Base-by-base conservation (phyloP, 2,329 filamentous ascomycete genomes). In the Chaetomium sp. region DNA sequence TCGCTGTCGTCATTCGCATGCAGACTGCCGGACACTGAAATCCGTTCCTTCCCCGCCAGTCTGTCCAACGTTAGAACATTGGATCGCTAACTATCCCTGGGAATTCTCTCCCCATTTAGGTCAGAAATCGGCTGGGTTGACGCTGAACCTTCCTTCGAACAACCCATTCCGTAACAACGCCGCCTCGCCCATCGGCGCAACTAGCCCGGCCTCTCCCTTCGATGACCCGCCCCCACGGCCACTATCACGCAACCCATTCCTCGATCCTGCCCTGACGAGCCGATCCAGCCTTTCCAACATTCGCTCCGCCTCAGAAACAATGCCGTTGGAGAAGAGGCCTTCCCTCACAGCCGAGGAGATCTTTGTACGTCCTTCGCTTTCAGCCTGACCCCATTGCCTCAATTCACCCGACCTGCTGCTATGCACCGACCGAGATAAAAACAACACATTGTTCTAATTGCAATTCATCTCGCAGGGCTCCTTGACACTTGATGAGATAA, bases 81-180 rank as follows among this genome's bases (percentile, higher is more conserved):
- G 49, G 54, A 55, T 59, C 53, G 55, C 63, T 64, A 51, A 63
- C 62, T 52, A 27, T 27, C 19, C 56, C 8, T 11, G n/a, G 32
- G 38, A 37, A 14, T 58, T 53, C 49, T 11, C 53, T 61, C 52
- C 55, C 48, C 59, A 64, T 66, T 69, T 69, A 74, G 73, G 71
- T 65, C 71, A 71, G 64, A 77, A 73, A 62, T 79, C 80, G 64
- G 70, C 79, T 61, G 78, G 77, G 63, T 75, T 86, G 68, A 75
- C 80, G 53, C 74, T 87, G 69, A 86, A 84, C 71, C 80, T 91
- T 67, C 85, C 85, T 70, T 91, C 87, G 70, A 91, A 91, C 79
- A 91, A 91, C 69, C 88, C 88, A 60, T 91, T 83, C 66, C 85
- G 87, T 75, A 89, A 89, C 71, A 83, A 86, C 67, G 82, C 85